Conservation (phyloP, 441 rosid species). For the Syzygium malaccense region DNA sequence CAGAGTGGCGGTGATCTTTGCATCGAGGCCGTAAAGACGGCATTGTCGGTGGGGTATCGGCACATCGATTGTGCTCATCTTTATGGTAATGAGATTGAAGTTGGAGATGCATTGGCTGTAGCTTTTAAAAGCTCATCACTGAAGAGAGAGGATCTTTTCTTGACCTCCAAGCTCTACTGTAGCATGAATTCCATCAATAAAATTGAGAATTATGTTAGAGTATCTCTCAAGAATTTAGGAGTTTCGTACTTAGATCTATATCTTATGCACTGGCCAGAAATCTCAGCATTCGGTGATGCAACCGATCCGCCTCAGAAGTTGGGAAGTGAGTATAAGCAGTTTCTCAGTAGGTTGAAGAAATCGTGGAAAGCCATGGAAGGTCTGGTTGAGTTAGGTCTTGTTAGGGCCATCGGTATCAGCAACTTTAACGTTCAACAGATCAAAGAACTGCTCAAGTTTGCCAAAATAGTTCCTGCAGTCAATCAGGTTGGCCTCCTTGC, state of each 20-base stretch:
- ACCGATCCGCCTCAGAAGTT: slow-evolving; percentile 55
- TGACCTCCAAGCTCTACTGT: slow-evolving; percentile 53
- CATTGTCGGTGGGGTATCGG: slow-evolving; percentile 47
- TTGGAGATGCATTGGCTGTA: slow-evolving; percentile 46
- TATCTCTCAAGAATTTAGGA: slow-evolving; percentile 52
- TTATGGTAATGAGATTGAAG: slow-evolving; percentile 53
- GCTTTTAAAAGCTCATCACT: slow-evolving; percentile 27
- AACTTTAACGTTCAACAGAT: slow-evolving; percentile 48
- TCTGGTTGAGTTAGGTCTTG: slow-evolving; percentile 38
- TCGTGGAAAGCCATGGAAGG: slow-evolving; percentile 64
- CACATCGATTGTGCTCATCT: slow-evolving; percentile 63
- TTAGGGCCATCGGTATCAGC: slow-evolving; percentile 54
- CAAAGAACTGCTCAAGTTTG: slow-evolving; percentile 50
- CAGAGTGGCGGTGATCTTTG: slow-evolving; percentile 59
- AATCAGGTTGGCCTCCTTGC: slow-evolving; percentile 37
- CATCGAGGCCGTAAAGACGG: slow-evolving; percentile 43
- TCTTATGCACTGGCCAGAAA: slow-evolving; percentile 60
- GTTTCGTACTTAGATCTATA: slow-evolving; percentile 52
- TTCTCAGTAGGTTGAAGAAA: slow-evolving; percentile 45
- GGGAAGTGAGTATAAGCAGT: slow-evolving; percentile 43
- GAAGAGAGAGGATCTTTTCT: slow-evolving; percentile 46
- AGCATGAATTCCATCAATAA: slow-evolving; percentile 56
- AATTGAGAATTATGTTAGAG: slow-evolving; percentile 50
- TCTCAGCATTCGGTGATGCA: slow-evolving; percentile 50
- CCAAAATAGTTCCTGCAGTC: slow-evolving; percentile 49